Base-by-base conservation (phyloP, 2,329 filamentous ascomycete species). In the Aspergillus pseudoterreus region DNA sequence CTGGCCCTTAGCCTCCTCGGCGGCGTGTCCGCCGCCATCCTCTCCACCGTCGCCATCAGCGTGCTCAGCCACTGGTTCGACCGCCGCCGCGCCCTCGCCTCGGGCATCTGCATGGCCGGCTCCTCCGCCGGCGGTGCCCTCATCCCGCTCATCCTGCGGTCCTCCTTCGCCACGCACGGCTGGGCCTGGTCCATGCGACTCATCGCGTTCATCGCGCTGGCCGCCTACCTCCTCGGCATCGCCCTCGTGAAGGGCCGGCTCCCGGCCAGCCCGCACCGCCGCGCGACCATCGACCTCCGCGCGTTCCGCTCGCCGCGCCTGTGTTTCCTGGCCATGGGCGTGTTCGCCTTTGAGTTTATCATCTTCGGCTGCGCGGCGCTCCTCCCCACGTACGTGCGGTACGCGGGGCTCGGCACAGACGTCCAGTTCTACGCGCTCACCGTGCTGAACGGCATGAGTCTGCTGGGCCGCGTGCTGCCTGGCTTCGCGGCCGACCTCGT, bases 301-400 rank as follows among this genome's bases (percentile, higher is more conserved):
- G 71, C 75, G 0, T 77, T 78, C 50, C 62, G 59, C 2, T 72
- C 72, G 3, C 64, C 67, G 2, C 67, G 74, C 0, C 73, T 78
- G 22, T 68, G 63, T 1, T 72, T 78, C 32, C 62, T 78, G 3
- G 70, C 73, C 0, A 57, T 69, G 4, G 70, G 70, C 0, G 67
- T 78, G 8, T 77, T 79, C 51, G 65, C 71, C 1, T 71, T 79
- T 17, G 77, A 80, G 43, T 75, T 79, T 45, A 74, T 75, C 35
- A 69, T 79, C 12, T 79, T 79, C 39, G 75, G 75, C 11, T 70
- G 74, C n/a, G 70, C 73, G 1, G 74, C 73, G 1, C 67, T 79
- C 6, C 60, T 79, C 1, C 77, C 77, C 0, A 77, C 75, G 0
- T 78, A 78, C 53, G 60, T 66, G 19, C 65, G 65, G 14, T 67